These are phyloP conservation scores for Pilatotrama ljubarskyi DNA, from an alignment of 768 basidiomycete genomes.

Conservation along the genomic window DNA sequence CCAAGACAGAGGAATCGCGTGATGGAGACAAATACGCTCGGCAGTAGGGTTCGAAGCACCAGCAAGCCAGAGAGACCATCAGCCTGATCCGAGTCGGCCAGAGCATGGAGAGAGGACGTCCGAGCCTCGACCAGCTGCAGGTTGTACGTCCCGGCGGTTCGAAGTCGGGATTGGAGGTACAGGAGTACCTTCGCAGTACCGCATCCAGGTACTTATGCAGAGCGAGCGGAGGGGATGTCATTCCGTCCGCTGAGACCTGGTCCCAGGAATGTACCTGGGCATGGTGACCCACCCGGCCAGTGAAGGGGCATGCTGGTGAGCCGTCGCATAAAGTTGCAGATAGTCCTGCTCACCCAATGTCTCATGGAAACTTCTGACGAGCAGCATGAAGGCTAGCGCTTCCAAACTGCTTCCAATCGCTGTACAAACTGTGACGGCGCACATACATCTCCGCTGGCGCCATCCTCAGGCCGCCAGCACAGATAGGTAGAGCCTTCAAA, in stretches of 20 bases:
- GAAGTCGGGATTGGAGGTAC: too few species aligned
- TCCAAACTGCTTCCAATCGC: too few species aligned
- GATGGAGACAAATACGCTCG: neutral
- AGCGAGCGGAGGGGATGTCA: neutral
- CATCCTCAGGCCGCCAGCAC: too few species aligned
- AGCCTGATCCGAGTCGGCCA: neutral
- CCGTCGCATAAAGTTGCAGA: neutral
- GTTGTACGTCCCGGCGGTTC: neutral
- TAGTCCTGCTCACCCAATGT: too few species aligned
- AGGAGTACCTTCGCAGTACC: conserved; percentile 3
- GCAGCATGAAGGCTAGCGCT: too few species aligned
- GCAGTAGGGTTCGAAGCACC: neutral
- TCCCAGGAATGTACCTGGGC: neutral
- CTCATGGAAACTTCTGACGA: too few species aligned
- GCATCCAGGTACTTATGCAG: neutral
- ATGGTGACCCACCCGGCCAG: too few species aligned
- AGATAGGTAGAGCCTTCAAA: too few species aligned
- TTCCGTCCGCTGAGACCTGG: neutral
- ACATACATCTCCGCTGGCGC: too few species aligned
- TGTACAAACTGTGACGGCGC: too few species aligned
- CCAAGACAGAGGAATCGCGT: conserved; percentile 8
- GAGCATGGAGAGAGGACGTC: neutral
- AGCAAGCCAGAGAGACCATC: neutral
- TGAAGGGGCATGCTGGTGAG: neutral
- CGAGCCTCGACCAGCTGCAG: neutral